Conservation (phyloP, 1,139 yeast genomes). For the Geotrichum aggregatum region DNA sequence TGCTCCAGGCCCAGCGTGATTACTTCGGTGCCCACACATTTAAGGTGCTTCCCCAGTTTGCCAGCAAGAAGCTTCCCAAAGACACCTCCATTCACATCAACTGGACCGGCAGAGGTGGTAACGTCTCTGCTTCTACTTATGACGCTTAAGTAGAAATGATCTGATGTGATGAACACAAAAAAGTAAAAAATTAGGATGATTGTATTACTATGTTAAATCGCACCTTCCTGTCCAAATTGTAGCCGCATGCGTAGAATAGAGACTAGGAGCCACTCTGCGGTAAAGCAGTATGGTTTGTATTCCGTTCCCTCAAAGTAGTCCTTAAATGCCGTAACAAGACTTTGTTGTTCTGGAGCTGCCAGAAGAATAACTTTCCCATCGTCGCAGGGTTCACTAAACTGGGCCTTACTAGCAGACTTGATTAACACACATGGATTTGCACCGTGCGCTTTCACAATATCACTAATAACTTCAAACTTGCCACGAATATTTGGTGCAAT, state of each 20-base stretch:
- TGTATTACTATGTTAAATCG: background rate
- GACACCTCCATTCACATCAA: slow-evolving; percentile 86
- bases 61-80: slow-evolving; percentile 68
- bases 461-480: slow-evolving; percentile 56
- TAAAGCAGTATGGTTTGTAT: slow-evolving; percentile 12
- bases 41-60: slow-evolving; percentile 86
- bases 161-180: background rate
- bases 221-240: slow-evolving; percentile 13
- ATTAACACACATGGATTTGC: slow-evolving; percentile 21
- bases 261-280: slow-evolving; percentile 26
- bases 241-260: slow-evolving; percentile 25
- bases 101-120: slow-evolving; percentile 99
- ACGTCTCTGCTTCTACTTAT: slow-evolving; percentile 91
- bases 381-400: slow-evolving; percentile 18
- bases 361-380: slow-evolving; percentile 22
- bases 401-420: slow-evolving; percentile 30
- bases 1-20: slow-evolving; percentile 98
- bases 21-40: slow-evolving; percentile 99
- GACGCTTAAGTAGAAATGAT: slow-evolving; percentile 55
- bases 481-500: slow-evolving; percentile 51
- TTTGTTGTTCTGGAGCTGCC: slow-evolving; percentile 21
- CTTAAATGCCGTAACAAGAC: slow-evolving; percentile 19
- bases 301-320: slow-evolving; percentile 13
- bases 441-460: slow-evolving; percentile 68
- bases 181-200: background rate